Percentiles rank a stretch among this genome's conserved stretches.
Conservation (phyloP, 495 filamentous ascomycete species). For the Neurospora sp. region DNA sequence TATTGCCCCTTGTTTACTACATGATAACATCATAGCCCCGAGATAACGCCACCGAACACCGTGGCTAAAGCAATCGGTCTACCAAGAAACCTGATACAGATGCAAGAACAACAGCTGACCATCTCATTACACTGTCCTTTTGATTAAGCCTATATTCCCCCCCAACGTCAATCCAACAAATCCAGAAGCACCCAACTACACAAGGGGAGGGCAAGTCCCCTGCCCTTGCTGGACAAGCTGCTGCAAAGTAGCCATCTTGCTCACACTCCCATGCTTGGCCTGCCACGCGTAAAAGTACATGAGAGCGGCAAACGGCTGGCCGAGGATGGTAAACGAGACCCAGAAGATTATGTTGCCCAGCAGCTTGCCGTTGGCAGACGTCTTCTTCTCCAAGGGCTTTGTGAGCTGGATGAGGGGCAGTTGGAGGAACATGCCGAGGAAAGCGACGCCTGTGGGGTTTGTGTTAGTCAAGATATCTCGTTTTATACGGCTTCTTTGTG, state of each 20-base stretch:
- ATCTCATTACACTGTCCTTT: background rate
- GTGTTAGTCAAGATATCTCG: slow-evolving; percentile 7
- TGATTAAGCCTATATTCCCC: background rate
- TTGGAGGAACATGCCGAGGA: slow-evolving; percentile 87
- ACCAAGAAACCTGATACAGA: background rate
- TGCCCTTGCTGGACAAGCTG: background rate
- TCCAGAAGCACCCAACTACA: background rate
- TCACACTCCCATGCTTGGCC: slow-evolving; percentile 80
- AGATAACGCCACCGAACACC: background rate
- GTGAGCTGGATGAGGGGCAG: slow-evolving; percentile 81
- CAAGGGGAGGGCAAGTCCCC: background rate
- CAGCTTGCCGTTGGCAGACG: slow-evolving; percentile 58
- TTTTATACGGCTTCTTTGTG: background rate
- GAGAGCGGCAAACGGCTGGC: slow-evolving; percentile 82
- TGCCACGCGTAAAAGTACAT: slow-evolving; percentile 98
- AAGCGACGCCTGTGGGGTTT: slow-evolving; percentile 59
- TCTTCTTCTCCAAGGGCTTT: slow-evolving; percentile 64
- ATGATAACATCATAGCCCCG: background rate
- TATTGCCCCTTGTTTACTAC: background rate
- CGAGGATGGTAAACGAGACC: slow-evolving; percentile 86
- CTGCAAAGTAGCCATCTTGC: slow-evolving; percentile 9
- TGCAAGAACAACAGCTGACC: background rate
- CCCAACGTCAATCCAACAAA: no score
- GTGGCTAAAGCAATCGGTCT: background rate
- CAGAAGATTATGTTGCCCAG: slow-evolving; percentile 92